phyloP scores from a whole-genome alignment of 2,329 filamentous ascomycete species.

The Aciculosporium take region DNA sequence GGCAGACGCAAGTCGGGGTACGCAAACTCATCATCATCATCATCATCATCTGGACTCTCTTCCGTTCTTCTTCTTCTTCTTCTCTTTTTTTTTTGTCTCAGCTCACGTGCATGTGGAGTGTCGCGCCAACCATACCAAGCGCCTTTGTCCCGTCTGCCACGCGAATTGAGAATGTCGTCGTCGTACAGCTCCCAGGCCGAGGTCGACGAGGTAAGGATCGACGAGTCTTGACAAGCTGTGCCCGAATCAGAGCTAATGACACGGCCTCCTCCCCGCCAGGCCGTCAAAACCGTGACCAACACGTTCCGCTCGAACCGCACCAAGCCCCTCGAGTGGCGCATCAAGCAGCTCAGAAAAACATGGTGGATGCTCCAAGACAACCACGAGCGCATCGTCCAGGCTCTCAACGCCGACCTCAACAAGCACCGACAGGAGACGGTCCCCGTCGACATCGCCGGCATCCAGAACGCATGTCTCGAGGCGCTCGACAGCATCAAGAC shows the following conservation, averaged over 20 bases:
- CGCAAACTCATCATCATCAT: too few relatives aligned
- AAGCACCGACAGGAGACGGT: slow-evolving; percentile 20
- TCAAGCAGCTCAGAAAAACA: slow-evolving; percentile 25
- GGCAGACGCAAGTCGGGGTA: too few relatives aligned
- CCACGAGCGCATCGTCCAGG: slow-evolving; percentile 17
- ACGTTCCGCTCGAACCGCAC: slow-evolving; percentile 14
- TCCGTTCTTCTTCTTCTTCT: too few relatives aligned
- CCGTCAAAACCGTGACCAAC: slow-evolving; percentile 3
- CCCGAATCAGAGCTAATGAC: too few relatives aligned
- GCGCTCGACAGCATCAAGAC: slow-evolving; percentile 23
- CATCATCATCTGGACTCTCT: too few relatives aligned
- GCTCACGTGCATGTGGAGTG: too few relatives aligned
- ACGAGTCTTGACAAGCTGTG: not conserved
- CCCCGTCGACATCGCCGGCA: slow-evolving; percentile 15
- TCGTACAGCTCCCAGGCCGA: slow-evolving; percentile 6
- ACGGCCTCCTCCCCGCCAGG: too few relatives aligned
- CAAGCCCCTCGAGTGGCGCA: slow-evolving; percentile 24
- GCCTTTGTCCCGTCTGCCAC: too few relatives aligned
- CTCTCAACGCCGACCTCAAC: slow-evolving; percentile 21
- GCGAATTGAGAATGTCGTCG: too few relatives aligned
- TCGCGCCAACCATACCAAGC: too few relatives aligned
- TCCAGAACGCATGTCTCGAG: slow-evolving; percentile 22
- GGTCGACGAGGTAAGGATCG: slow-evolving; percentile 5
- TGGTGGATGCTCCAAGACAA: slow-evolving; percentile 29
- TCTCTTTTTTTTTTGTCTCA: too few relatives aligned